These are phyloP conservation scores for Xylona heveae DNA, from an alignment of 495 filamentous ascomycete species.

Conservation along the genomic window DNA sequence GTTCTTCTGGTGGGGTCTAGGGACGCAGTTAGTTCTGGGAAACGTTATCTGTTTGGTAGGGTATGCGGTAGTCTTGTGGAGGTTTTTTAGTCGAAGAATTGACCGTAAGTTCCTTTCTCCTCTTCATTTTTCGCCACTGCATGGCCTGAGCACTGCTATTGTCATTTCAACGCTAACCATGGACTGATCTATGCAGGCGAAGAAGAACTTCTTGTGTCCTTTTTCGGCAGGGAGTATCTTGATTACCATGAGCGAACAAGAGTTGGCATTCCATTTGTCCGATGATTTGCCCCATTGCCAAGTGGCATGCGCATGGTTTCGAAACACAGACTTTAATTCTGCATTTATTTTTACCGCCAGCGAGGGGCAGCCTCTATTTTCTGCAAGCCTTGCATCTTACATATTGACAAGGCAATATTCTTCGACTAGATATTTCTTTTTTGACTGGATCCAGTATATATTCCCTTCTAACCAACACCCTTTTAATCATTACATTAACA, in stretches of 20 bases:
- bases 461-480: too few relatives aligned
- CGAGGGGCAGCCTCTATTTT: too few relatives aligned
- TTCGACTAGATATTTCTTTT: too few relatives aligned
- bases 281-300: too few relatives aligned
- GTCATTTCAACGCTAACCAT: background rate
- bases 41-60: conserved; percentile 57
- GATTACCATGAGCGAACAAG: conserved; percentile 41
- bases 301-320: too few relatives aligned
- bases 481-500: too few relatives aligned
- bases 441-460: too few relatives aligned
- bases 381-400: too few relatives aligned
- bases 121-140: conserved; percentile 2
- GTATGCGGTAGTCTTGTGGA: conserved; percentile 60
- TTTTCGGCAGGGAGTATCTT: conserved; percentile 72
- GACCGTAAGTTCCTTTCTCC: conserved; percentile 24
- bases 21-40: conserved; percentile 75
- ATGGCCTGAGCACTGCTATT: background rate
- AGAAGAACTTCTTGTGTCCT: conserved; percentile 51
- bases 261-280: conserved; percentile 63
- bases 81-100: conserved; percentile 60
- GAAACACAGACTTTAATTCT: too few relatives aligned
- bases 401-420: too few relatives aligned
- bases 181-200: conserved; percentile 30
- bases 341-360: too few relatives aligned
- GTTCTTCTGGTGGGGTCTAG: conserved; percentile 96